These are phyloP conservation scores for Trichocladium uniseriatum DNA, from an alignment of 495 filamentous ascomycete species.

Conservation along the genomic window DNA sequence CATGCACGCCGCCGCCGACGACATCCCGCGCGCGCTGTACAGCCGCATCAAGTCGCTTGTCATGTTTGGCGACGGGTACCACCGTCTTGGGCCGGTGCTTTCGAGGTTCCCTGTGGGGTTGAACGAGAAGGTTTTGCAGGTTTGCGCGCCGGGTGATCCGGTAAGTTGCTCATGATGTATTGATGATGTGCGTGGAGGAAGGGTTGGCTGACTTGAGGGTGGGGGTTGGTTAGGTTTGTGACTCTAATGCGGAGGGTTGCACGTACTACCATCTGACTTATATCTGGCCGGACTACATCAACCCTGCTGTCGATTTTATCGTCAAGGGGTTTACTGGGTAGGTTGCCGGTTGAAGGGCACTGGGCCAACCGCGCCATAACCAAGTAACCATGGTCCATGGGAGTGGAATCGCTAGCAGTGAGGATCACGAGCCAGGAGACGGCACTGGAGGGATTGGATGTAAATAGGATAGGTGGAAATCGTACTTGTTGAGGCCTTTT, in stretches of 20 bases:
- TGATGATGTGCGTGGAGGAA: too few species aligned
- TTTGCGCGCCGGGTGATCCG: conserved; percentile 5
- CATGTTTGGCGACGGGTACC: conserved; percentile 3
- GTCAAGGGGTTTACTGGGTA: not conserved
- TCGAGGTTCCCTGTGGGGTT: not conserved
- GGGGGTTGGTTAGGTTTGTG: not conserved
- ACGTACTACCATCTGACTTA: not conserved
- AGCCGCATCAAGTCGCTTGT: conserved; percentile 2
- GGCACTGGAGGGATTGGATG: too few species aligned
- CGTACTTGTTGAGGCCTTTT: too few species aligned
- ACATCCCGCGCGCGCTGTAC: not conserved
- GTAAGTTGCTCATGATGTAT: not conserved
- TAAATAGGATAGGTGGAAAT: too few species aligned
- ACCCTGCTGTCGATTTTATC: not conserved
- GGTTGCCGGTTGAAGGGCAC: too few species aligned
- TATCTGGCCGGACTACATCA: not conserved
- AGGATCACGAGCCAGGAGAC: too few species aligned
- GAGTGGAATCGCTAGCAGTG: too few species aligned
- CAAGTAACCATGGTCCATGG: too few species aligned
- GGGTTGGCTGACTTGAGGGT: not conserved
- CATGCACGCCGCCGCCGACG: conserved; percentile 3
- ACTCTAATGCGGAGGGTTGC: not conserved
- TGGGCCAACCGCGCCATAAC: too few species aligned
- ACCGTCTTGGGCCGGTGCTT: not conserved
- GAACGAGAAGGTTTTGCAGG: conserved; percentile 1